Evolutionary conservation across 176 grass and related monocot genomes (phyloP), one percentile per base, ranked within the genome.

Genomic region (Tillandsia leiboldiana): DNA sequence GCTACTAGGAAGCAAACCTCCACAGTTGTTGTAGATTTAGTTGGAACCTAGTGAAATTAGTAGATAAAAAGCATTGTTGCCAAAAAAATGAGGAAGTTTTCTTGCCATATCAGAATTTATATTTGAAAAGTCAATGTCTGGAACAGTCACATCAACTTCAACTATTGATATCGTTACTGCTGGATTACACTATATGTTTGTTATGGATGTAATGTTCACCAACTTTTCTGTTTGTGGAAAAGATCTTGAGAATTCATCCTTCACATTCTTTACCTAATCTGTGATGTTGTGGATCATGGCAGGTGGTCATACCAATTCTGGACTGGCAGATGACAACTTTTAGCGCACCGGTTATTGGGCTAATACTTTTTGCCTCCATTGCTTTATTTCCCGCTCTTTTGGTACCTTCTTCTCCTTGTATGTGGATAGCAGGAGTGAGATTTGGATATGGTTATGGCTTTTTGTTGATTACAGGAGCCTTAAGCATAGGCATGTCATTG

Each of bases 401-500:
- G 52, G 57, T 77, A 11, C 75, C 75, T 61, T 69, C 75, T 15
- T 69, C 65, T 48, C 75, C 75, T 50, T 68, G 17, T 69, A 77
- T 77, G 65, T 77, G 65, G 75, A 50, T 77, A 61, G 65, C 33
- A 10, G 75, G 75, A 18, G 61, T 77, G 52, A 69, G 28, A 48
- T 77, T 69, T 59, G 75, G 75, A 15, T 69, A 69, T 77, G 75
- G 65, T 27, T 77, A 69, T 68, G 65, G 65, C 28, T 77, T 69
- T 77, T 12, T 77, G 52, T 12, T 77, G 15, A 62, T 77, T 62
- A 27, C 54, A 29, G 7, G 52, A 50, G 75, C 51, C 17, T 50
- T 48, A 33, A 62, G 65, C 47, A 69, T 77, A 68, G 75, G 75
- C 52, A 77, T 77, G 75, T 69, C 75, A 59, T 57, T 77, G 75